Evolutionary conservation across 2,329 filamentous ascomycete genomes (phyloP).

Genomic region (Beauveria asiatica): DNA sequence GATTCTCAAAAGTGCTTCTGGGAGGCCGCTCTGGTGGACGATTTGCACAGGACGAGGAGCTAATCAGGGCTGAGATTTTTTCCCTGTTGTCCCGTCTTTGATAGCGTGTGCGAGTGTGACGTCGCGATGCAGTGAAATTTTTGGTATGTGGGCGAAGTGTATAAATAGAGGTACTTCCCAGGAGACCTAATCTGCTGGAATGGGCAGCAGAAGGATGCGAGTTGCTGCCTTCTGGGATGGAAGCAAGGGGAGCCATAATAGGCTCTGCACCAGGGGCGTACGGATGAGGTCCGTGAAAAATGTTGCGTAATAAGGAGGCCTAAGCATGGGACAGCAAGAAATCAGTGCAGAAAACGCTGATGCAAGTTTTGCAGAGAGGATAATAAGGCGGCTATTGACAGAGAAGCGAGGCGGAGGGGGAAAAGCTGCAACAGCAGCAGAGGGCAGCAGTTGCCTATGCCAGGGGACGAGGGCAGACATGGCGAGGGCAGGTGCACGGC

Average conservation of each 20-base stretch:
- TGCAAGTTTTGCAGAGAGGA: background rate
- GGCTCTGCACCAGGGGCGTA: background rate
- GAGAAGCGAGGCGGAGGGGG: background rate
- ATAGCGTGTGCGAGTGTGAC: conserved; percentile 17
- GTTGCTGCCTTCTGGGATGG: conserved; percentile 19
- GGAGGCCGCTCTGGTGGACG: background rate
- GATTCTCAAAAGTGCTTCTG: background rate
- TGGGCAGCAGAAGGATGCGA: conserved; percentile 14
- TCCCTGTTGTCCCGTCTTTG: conserved; percentile 3
- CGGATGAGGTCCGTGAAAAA: conserved; percentile 9
- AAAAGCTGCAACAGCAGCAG: background rate
- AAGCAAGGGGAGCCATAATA: conserved; percentile 23
- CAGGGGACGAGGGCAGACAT: background rate
- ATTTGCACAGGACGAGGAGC: background rate
- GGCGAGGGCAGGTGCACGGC: conserved; percentile 10
- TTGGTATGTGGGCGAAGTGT: conserved; percentile 19
- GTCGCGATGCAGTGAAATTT: conserved; percentile 20
- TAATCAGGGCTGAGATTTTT: background rate
- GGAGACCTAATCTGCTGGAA: conserved; percentile 10
- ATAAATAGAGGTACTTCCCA: conserved; percentile 13
- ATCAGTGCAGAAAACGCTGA: conserved; percentile 3
- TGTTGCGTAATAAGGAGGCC: conserved; percentile 10
- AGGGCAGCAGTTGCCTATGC: conserved; percentile 1
- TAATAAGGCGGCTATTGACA: background rate
- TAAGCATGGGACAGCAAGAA: conserved; percentile 12